Evolutionary conservation across 2,329 filamentous ascomycete species (phyloP), one percentile per base, ranked within the genome.

Genomic region (Aspergillus sp.): DNA sequence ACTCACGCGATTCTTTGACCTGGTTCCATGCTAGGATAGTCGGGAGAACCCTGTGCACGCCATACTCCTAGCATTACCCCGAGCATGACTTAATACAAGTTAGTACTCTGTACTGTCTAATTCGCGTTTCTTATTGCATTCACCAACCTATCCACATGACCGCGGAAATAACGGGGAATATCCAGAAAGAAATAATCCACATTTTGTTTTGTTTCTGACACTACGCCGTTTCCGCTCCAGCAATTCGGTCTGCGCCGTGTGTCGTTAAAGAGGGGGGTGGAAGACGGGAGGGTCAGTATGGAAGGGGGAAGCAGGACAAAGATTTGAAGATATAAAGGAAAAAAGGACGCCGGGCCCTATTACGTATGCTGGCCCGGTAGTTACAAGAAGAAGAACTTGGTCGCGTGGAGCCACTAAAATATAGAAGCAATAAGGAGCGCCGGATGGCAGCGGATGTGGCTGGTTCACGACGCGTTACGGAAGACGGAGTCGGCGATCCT

Each of bases 131-230:
- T 12, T 9, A 43, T n/a, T 27, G 41, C 23, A 33, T 27, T 44
- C 24, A 21, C 24, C 14, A 70, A 78, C 76, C 79, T 58, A 84
- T 70, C 82, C 82, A 84, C 70, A 81, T 78, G 68, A 67, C 68
- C n/a, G 84, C 79, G 57, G 84, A 83, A 64, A 87, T 80, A 50
- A 87, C 71, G 24, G 86, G 85, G 31, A 87, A 78, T 31, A 85
- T 70, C 84, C 77, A 79, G 58, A 77, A 78, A 31, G 77, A 79
- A 47, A 79, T 62, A 35, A 77, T 69, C 76, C 76, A 78, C 76
- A 78, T 78, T 43, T 59, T 71, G 55, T 23, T 17, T 39, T 37
- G 3, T 21, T 17, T 35, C 9, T 40, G 15, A 15, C 23, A 45
- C 43, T 37, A 43, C 43, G 35, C 51, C 51, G 37, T 15, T 39